Conservation (phyloP, 805 yeast genomes). For the Cyberlindnera mississippiensis region DNA sequence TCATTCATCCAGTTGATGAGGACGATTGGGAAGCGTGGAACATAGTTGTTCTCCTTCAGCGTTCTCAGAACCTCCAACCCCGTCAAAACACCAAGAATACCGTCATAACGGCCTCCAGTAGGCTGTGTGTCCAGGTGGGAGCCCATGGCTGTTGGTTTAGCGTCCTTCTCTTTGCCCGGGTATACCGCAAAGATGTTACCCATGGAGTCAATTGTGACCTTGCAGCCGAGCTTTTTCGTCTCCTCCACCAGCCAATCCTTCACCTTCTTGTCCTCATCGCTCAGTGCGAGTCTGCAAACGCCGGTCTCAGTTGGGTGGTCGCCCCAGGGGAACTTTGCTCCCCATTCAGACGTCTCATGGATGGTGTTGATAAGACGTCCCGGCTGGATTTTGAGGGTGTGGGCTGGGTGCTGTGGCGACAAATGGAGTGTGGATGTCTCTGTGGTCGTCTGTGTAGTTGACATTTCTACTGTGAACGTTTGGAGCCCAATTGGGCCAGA, state of each 20-base stretch:
- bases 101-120: slow-evolving; percentile 75
- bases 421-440: slow-evolving; percentile 4
- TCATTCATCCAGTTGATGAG: slow-evolving; percentile 72
- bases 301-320: slow-evolving; percentile 51
- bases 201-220: slow-evolving; percentile 54
- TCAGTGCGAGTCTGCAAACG: slow-evolving; percentile 59
- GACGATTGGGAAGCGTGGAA: slow-evolving; percentile 65
- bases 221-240: slow-evolving; percentile 50
- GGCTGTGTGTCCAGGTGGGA: slow-evolving; percentile 78
- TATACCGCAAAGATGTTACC: slow-evolving; percentile 67
- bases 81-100: slow-evolving; percentile 62
- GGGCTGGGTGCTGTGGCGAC: slow-evolving; percentile 12
- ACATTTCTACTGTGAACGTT: no score
- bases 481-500: no score
- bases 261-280: slow-evolving; percentile 58
- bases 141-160: slow-evolving; percentile 61
- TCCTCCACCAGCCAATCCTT: slow-evolving; percentile 63
- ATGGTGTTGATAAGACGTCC: slow-evolving; percentile 54
- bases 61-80: slow-evolving; percentile 68
- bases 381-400: slow-evolving; percentile 26
- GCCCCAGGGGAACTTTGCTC: slow-evolving; percentile 66
- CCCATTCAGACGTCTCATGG: slow-evolving; percentile 58
- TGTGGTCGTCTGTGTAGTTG: slow-evolving; percentile 4
- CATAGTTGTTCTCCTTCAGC: slow-evolving; percentile 50
- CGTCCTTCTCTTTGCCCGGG: slow-evolving; percentile 48